Base-by-base conservation (phyloP, 345 rosid species). In the Alliaria petiolata region DNA sequence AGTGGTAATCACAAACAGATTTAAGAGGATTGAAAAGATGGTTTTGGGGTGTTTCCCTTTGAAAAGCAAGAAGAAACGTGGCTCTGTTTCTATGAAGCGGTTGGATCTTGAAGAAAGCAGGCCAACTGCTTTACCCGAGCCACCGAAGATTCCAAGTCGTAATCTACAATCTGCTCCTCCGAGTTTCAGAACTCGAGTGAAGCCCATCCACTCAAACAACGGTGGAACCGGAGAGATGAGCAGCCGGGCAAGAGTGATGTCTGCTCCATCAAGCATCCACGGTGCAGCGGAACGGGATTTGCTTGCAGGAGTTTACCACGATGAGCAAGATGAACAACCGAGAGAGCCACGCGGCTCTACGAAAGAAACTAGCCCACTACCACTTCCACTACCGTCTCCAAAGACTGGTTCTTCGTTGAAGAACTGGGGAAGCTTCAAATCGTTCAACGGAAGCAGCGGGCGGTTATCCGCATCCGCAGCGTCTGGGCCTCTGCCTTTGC, bases 381-480 rank as follows among this genome's bases (percentile, higher is more conserved):
- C 99, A 0, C 96, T 95, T 69, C 99, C 99, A 0, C 81, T 95
- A 65, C 99, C 99, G 35, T 84, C 92, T 5, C 95, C 96, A 3
- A 85, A 67, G 38, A 71, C 83, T 62, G 80, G 83, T 26, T 76
- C 83, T 52, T 75, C 78, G 3, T 72, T 95, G 62, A 95, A 84
- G 84, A 72, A 82, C 70, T 40, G 70, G 39, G 84, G 87, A 53
- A 95, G 97, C 81, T 88, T 91, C 51, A 91, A 89, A 76, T 54
- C 83, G 15, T 76, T 74, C 25, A 87, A 78, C 76, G 80, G 76
- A 31, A 66, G 72, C 59, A 88, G 92, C 59, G 86, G 90, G 35
- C 81, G 87, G 33, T 78, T 91, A 9, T 83, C n/a, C n/a, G n/a
- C 89, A 5, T 93, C 62, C 4, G 26, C 97, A 7, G 96, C 55